phyloP scores from a whole-genome alignment of 2,329 filamentous ascomycete species.

The Fusarium sp. region DNA sequence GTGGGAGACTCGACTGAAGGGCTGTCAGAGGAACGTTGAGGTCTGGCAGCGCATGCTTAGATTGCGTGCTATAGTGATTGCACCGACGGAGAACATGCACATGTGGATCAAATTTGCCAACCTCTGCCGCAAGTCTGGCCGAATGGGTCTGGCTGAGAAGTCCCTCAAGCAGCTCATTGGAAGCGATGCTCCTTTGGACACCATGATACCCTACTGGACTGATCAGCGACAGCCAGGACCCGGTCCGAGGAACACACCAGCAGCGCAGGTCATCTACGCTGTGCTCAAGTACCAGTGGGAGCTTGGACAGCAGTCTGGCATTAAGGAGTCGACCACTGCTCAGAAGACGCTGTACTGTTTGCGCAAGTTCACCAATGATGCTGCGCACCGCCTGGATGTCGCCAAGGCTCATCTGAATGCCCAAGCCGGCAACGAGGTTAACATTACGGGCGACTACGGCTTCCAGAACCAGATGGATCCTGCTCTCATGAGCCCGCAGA shows the following conservation, averaged over 20 bases:
- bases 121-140: conserved; percentile 93
- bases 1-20: conserved; percentile 94
- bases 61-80: conserved; percentile 89
- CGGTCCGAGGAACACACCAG: conserved; percentile 62
- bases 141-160: conserved; percentile 94
- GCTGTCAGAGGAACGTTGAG: conserved; percentile 96
- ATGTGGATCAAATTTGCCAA: conserved; percentile 99
- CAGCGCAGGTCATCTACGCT: conserved; percentile 91
- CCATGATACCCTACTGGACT: conserved; percentile 69
- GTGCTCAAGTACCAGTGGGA: conserved; percentile 98
- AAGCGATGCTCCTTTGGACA: conserved; percentile 70
- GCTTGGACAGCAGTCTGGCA: conserved; percentile 70
- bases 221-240: conserved; percentile 42
- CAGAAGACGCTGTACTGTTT: conserved; percentile 69
- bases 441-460: conserved; percentile 59
- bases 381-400: conserved; percentile 64
- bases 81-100: conserved; percentile 91
- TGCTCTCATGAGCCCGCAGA: conserved; percentile 59
- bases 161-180: conserved; percentile 91
- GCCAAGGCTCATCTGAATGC: conserved; percentile 62
- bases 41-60: conserved; percentile 99
- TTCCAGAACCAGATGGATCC: conserved; percentile 61
- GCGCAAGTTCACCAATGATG: conserved; percentile 69
- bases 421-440: conserved; percentile 59
- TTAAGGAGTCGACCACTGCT: conserved; percentile 57